Conservation (phyloP, 441 rosid genomes). For the Oxalis stricta region DNA sequence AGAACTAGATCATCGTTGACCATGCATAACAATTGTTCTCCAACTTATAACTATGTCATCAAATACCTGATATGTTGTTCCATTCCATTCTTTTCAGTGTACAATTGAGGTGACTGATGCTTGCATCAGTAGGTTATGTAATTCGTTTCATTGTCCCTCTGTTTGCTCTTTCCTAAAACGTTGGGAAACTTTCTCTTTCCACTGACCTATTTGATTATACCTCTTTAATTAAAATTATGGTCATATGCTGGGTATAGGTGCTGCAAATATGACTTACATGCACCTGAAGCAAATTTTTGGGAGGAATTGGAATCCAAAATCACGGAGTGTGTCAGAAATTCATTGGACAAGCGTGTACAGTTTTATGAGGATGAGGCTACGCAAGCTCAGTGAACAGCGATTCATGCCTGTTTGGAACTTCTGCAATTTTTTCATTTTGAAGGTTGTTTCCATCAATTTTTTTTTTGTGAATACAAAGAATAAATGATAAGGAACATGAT, state of each 20-base stretch:
- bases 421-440: slow-evolving; percentile 92
- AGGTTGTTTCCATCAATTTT: slow-evolving; percentile 79
- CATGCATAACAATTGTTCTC: not conserved
- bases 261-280: slow-evolving; percentile 83
- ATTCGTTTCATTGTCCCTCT: too few relatives aligned
- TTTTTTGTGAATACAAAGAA: slow-evolving; percentile 12
- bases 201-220: slow-evolving; percentile 1
- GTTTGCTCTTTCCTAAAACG: not conserved
- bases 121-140: too few relatives aligned
- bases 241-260: slow-evolving; percentile 41
- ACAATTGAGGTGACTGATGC: too few relatives aligned
- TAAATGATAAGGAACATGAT: too few relatives aligned
- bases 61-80: too few relatives aligned
- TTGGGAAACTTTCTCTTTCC: not conserved
- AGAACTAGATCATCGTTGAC: not conserved
- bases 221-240: slow-evolving; percentile 14
- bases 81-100: too few relatives aligned
- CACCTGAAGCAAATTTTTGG: slow-evolving; percentile 82
- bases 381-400: slow-evolving; percentile 92
- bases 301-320: slow-evolving; percentile 83
- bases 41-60: not conserved
- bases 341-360: slow-evolving; percentile 80
- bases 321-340: slow-evolving; percentile 73
- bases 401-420: slow-evolving; percentile 96
- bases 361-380: slow-evolving; percentile 97